Percentiles rank a stretch among this genome's conserved stretches.
Conservation (phyloP, 805 yeast species). For the Ogataea ganodermae region DNA sequence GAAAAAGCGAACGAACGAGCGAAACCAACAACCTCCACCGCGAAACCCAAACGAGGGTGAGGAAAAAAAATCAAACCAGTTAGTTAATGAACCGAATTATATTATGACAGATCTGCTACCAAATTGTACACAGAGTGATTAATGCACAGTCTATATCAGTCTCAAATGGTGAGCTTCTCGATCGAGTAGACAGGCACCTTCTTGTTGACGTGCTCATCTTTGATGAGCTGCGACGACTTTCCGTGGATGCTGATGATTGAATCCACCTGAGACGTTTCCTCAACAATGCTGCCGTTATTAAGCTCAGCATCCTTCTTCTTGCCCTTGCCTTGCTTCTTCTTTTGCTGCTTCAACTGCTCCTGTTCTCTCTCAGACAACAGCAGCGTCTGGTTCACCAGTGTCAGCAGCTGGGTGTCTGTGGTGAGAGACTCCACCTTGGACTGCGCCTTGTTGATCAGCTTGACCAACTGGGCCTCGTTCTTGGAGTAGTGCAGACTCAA, state of each 20-base stretch:
- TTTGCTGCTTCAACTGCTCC: slow-evolving; percentile 13
- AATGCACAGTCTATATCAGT: neutral
- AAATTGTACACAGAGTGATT: neutral
- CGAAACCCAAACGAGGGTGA: neutral
- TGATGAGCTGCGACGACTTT: slow-evolving; percentile 21
- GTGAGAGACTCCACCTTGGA: slow-evolving; percentile 37
- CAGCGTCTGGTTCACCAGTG: slow-evolving; percentile 48
- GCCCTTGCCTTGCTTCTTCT: slow-evolving; percentile 20
- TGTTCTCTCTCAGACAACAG: slow-evolving; percentile 24
- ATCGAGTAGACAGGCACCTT: slow-evolving; percentile 57
- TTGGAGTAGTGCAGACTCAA: slow-evolving; percentile 61
- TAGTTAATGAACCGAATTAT: slow-evolving; percentile 1
- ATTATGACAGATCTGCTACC: slow-evolving; percentile 7
- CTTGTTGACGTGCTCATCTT: slow-evolving; percentile 38
- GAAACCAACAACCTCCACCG: too few species aligned
- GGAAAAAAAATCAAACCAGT: neutral
- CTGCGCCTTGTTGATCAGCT: slow-evolving; percentile 50
- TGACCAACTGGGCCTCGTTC: slow-evolving; percentile 44
- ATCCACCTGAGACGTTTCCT: slow-evolving; percentile 28
- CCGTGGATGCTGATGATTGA: slow-evolving; percentile 28
- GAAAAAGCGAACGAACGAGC: neutral
- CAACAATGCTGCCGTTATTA: slow-evolving; percentile 30
- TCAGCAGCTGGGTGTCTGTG: slow-evolving; percentile 45
- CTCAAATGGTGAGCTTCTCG: slow-evolving; percentile 47
- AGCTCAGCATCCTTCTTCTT: slow-evolving; percentile 34